Evolutionary conservation across 805 yeast genomes (phyloP), one percentile per base, ranked within the genome.

Genomic region (Metschnikowia kofuensis): DNA sequence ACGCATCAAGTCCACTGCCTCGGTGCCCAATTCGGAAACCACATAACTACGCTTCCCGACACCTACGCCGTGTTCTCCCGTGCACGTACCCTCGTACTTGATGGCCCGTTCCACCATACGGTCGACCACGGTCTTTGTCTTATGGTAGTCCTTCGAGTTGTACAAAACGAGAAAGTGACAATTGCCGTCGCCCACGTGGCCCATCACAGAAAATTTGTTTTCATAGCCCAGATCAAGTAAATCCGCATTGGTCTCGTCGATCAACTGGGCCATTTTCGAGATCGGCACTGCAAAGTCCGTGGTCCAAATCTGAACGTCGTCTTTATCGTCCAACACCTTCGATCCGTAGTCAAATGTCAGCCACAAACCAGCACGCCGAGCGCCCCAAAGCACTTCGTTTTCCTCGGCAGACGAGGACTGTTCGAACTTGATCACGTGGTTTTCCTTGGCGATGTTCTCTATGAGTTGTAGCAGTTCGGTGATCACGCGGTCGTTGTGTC

Each of bases 151-250:
- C 48, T 68, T 79, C 68, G 50, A 74, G 51, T 83, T 78, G 65
- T 82, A 86, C 47, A 84, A 69, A 31, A 89, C 60, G 50, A 87
- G 77, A n/a, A 88, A 85, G 62, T 89, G 97, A 70, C 89, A 88
- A 68, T 89, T 89, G 35, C 96, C 97, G 66, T 90, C 96, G 15
- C 96, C 96, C 32, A 87, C 89, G 65, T 89, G 97, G 7, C 96
- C 96, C 61, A 89, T 82, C 30, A 86, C 78, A 7, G 91, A 79
- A 37, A 57, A 57, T 26, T 51, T 28, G 43, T 81, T 78, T 13
- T 67, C 57, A 49, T 86, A 68, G 0, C 88, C 89, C 37, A 79
- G 74, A 2, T 66, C 59, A 29, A 70, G 75, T 63, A 89, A 76
- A 58, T 87, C 88, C 10, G 76, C 73, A 58, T 85, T 80, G 2